Evolutionary conservation across 1,139 yeast genomes (phyloP).

Genomic region (Barnettozyma hawaiiensis): DNA sequence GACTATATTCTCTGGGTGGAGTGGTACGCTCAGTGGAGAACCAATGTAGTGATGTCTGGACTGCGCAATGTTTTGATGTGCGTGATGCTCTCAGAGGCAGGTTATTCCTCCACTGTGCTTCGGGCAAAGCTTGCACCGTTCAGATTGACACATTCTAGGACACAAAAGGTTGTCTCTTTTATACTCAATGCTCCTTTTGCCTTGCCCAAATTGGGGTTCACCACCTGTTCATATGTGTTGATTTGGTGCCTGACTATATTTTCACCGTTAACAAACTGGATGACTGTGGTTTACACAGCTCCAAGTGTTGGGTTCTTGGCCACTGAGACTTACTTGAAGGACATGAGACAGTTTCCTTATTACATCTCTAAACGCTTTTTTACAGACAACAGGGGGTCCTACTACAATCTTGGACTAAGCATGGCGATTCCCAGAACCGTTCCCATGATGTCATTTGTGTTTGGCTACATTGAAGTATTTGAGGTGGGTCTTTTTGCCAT

Average conservation of each 20-base stretch:
- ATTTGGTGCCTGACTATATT: neutral
- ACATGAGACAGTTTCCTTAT: slow-evolving; percentile 8
- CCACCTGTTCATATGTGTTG: neutral
- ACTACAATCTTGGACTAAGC: slow-evolving; percentile 8
- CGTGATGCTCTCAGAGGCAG: slow-evolving; percentile 8
- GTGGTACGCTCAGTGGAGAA: slow-evolving; percentile 7
- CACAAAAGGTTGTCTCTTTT: slow-evolving; percentile 1
- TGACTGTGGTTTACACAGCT: neutral
- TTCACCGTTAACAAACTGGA: neutral
- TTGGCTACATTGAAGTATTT: slow-evolving; percentile 9
- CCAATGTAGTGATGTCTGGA: slow-evolving; percentile 5
- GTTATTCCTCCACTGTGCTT: slow-evolving; percentile 7
- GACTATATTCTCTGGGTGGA: slow-evolving; percentile 7
- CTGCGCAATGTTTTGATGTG: neutral
- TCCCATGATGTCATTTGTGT: slow-evolving; percentile 7
- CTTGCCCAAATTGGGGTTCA: slow-evolving; percentile 1
- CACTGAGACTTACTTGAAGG: slow-evolving; percentile 1
- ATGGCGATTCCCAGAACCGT: slow-evolving; percentile 6
- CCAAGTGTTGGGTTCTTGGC: slow-evolving; percentile 7
- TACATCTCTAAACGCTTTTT: slow-evolving; percentile 5
- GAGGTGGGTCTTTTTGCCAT: slow-evolving; percentile 9
- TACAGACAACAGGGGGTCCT: slow-evolving; percentile 1
- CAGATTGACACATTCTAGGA: slow-evolving; percentile 5
- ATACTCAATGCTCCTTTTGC: slow-evolving; percentile 4
- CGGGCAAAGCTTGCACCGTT: slow-evolving; percentile 6